phyloP scores from a whole-genome alignment of 129 eudicot species.

The Rutidosis leptorrhynchoides region DNA sequence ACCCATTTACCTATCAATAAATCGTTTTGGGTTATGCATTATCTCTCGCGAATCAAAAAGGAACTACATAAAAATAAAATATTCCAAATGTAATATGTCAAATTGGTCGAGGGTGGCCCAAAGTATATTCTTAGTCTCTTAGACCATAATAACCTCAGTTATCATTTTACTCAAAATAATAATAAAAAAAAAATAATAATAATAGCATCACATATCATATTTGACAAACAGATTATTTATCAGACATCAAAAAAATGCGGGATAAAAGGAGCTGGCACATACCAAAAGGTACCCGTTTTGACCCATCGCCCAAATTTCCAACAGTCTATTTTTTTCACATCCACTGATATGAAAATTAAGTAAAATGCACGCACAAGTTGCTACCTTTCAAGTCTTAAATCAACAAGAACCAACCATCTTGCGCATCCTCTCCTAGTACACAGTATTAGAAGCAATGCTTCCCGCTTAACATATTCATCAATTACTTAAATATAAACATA shows the following conservation, averaged over 20 bases:
- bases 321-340: not conserved
- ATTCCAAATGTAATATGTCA: not conserved
- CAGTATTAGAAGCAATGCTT: conserved; percentile 42
- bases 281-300: not conserved
- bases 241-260: not conserved
- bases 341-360: not conserved
- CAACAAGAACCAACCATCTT: conserved; percentile 73
- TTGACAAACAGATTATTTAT: not conserved
- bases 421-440: conserved; percentile 92
- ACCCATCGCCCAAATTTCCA: not conserved
- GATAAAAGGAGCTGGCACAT: not conserved
- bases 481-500: conserved; percentile 25
- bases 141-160: not conserved
- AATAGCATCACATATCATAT: not conserved
- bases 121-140: too few relatives aligned
- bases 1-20: not conserved
- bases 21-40: not conserved
- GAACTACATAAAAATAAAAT: not conserved
- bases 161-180: not conserved
- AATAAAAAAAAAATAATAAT: too few relatives aligned
- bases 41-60: not conserved
- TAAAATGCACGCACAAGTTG: not conserved
- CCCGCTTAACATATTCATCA: conserved; percentile 27
- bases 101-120: not conserved
- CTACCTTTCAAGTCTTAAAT: conserved; percentile 84